Conservation (phyloP, 805 yeast genomes). For the Tetrapisispora fleetii region DNA sequence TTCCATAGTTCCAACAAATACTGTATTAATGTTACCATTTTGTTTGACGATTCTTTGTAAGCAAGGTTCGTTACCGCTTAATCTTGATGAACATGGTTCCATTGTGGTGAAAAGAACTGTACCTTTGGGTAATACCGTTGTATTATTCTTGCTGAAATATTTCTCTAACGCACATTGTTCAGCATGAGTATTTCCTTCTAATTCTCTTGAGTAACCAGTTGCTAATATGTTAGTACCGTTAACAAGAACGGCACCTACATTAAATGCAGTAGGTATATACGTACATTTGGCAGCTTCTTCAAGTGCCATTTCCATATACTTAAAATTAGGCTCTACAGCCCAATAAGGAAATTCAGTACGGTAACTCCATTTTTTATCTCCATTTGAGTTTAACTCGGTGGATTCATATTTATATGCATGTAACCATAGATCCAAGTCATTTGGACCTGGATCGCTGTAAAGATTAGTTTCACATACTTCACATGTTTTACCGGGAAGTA, state of each 20-base stretch:
- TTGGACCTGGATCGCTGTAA: slow-evolving; percentile 81
- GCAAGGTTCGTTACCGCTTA: slow-evolving; percentile 88
- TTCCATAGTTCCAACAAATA: slow-evolving; percentile 86
- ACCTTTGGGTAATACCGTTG: slow-evolving; percentile 51
- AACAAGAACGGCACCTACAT: slow-evolving; percentile 87
- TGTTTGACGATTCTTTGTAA: slow-evolving; percentile 61
- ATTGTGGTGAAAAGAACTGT: slow-evolving; percentile 85
- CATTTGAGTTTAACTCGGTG: slow-evolving; percentile 25
- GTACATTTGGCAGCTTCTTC: slow-evolving; percentile 72
- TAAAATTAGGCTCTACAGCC: slow-evolving; percentile 54
- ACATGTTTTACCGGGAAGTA: slow-evolving; percentile 47
- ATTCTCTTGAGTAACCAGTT: slow-evolving; percentile 82
- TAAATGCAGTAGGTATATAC: slow-evolving; percentile 74
- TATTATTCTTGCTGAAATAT: slow-evolving; percentile 35
- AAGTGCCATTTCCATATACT: slow-evolving; percentile 67
- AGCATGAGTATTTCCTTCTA: slow-evolving; percentile 94
- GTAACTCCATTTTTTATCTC: slow-evolving; percentile 52
- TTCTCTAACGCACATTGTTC: slow-evolving; percentile 90
- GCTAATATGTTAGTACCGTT: slow-evolving; percentile 53
- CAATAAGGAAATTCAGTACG: slow-evolving; percentile 71
- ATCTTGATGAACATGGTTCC: slow-evolving; percentile 90
- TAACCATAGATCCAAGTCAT: slow-evolving; percentile 79
- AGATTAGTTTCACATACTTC: slow-evolving; percentile 56
- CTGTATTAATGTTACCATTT: slow-evolving; percentile 45
- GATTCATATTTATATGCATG: slow-evolving; percentile 82